Conservation (phyloP, 129 eudicot genomes). For the Artemisia argyi region DNA sequence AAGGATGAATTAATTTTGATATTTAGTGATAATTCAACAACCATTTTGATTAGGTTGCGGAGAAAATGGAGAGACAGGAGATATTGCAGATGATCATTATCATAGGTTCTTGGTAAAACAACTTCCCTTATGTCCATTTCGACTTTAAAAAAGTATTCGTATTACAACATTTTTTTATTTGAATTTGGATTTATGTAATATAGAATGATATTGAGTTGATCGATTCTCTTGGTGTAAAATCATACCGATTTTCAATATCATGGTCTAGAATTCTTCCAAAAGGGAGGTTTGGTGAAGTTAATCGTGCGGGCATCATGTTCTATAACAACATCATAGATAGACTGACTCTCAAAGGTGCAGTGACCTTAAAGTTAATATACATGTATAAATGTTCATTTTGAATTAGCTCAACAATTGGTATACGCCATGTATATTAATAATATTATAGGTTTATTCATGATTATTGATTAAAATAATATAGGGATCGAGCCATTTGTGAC, state of each 20-base stretch:
- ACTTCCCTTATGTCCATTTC: neutral
- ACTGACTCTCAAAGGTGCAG: constrained; percentile 55
- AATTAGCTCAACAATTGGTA: neutral
- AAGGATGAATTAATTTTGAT: neutral
- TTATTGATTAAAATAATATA: constrained; percentile 22
- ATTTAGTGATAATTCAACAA: neutral
- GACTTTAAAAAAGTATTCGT: neutral
- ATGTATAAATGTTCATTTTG: neutral
- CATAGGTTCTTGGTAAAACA: constrained; percentile 68
- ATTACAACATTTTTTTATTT: neutral
- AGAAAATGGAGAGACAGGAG: constrained; percentile 49
- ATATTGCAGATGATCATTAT: constrained; percentile 78
- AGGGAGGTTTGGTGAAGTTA: constrained; percentile 71
- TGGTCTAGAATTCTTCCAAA: constrained; percentile 87
- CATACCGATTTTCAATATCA: constrained; percentile 77
- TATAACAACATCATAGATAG: constrained; percentile 61
- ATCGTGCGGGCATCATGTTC: constrained; percentile 50
- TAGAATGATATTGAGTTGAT: constrained; percentile 78
- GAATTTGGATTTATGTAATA: neutral
- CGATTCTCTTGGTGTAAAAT: constrained; percentile 66
- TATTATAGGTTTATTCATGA: constrained; percentile 5
- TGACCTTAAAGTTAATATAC: neutral
- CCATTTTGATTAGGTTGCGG: constrained; percentile 20
- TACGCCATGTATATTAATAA: neutral
- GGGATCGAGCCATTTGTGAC: constrained; percentile 86